Percentiles rank a stretch among this genome's conserved stretches.
These are phyloP conservation scores for Lipomyces oligophaga DNA, from an alignment of 805 yeast species.

Conservation along the genomic window DNA sequence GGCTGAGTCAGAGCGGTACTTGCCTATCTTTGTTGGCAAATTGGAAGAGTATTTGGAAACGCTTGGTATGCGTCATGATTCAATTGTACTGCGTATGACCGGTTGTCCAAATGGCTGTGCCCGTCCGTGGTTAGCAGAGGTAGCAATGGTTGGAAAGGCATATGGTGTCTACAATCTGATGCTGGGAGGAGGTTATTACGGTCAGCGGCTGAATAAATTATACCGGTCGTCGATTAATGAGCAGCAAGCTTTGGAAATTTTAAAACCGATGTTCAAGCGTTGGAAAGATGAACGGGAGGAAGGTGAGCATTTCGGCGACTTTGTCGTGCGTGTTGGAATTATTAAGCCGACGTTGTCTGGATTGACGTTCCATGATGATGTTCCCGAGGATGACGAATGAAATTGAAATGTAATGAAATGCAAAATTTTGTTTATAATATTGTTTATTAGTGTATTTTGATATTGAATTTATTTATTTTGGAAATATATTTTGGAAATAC, in stretches of 20 bases:
- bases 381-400: constrained; percentile 57
- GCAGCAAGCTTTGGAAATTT: constrained; percentile 71
- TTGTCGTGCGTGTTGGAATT: constrained; percentile 78
- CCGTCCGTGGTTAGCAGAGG: constrained; percentile 96
- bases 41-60: constrained; percentile 86
- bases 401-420: background rate
- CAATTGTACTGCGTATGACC: constrained; percentile 95
- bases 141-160: constrained; percentile 94
- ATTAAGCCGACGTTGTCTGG: constrained; percentile 88
- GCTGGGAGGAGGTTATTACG: constrained; percentile 95
- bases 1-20: constrained; percentile 94
- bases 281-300: constrained; percentile 91
- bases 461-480: no score
- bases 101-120: constrained; percentile 99
- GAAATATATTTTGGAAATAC: no score
- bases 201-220: constrained; percentile 86
- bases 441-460: no score
- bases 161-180: constrained; percentile 86
- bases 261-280: constrained; percentile 84
- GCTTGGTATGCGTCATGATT: constrained; percentile 88
- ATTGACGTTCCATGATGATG: constrained; percentile 88
- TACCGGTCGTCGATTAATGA: constrained; percentile 85
- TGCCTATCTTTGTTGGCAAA: constrained; percentile 77
- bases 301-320: constrained; percentile 95
- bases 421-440: background rate